Evolutionary conservation across 2,329 filamentous ascomycete genomes (phyloP).

Genomic region (Ceratocystis cubensis): DNA sequence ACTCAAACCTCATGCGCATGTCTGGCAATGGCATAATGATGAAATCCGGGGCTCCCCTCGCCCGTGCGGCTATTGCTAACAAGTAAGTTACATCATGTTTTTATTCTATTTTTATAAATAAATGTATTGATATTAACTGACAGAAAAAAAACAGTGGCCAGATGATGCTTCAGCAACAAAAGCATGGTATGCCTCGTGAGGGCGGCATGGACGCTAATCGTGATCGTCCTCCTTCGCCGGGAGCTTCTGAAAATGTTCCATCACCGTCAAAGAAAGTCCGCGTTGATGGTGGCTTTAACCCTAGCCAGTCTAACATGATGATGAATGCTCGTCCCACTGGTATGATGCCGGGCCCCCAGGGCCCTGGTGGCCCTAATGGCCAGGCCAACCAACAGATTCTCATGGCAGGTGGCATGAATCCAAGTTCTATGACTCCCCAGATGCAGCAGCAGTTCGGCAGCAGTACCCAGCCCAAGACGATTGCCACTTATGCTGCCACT

Average conservation of each 20-base stretch:
- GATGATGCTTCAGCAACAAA: slow-evolving; percentile 31
- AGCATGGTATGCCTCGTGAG: slow-evolving; percentile 76
- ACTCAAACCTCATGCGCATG: slow-evolving; percentile 56
- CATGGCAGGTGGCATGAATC: slow-evolving; percentile 60
- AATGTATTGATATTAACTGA: not conserved
- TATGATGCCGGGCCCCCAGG: slow-evolving; percentile 60
- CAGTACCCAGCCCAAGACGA: slow-evolving; percentile 63
- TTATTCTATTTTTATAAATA: not conserved
- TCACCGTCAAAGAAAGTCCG: slow-evolving; percentile 86
- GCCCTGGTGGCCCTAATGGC: slow-evolving; percentile 40
- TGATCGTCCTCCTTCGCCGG: slow-evolving; percentile 68
- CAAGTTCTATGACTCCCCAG: slow-evolving; percentile 56
- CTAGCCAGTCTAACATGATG: slow-evolving; percentile 57
- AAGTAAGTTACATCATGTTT: slow-evolving; percentile 28
- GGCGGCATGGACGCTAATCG: slow-evolving; percentile 76
- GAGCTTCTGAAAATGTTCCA: slow-evolving; percentile 72
- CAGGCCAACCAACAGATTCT: slow-evolving; percentile 48
- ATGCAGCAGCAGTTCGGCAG: slow-evolving; percentile 60
- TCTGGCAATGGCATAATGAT: slow-evolving; percentile 49
- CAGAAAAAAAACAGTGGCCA: slow-evolving; percentile 11
- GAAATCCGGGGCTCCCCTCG: slow-evolving; percentile 49
- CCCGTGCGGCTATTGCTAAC: slow-evolving; percentile 66
- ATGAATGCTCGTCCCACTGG: slow-evolving; percentile 59
- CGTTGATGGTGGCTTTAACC: slow-evolving; percentile 59
- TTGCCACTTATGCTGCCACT: slow-evolving; percentile 76